Evolutionary conservation across 768 basidiomycete genomes (phyloP), one percentile per base, ranked within the genome.

Genomic region (Leccinum subtestaceum): DNA sequence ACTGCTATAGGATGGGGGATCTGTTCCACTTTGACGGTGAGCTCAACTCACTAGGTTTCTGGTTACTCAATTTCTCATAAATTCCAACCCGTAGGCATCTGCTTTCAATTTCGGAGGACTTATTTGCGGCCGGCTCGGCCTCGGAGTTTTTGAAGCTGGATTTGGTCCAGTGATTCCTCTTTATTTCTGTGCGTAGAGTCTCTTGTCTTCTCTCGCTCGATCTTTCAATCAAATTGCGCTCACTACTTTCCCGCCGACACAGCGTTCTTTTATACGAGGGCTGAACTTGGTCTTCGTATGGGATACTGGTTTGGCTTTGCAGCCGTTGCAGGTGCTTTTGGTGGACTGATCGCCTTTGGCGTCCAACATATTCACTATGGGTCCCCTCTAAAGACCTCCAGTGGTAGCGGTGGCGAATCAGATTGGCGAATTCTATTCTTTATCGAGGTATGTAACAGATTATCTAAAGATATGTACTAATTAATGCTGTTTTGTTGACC

Each of bases 241-340:
- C 31, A 80, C 12, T 1, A 36, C 23, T 38, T 40, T 0, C 15
- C 49, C 3, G 48, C 25, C 17, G 3, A 83, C 29, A 5, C 19
- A 91, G 89, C 89, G 0, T 80, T 89, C 58, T 92, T 88, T 67
- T 92, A 92, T 67, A 92, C 89, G 1, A 87, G 83, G 65, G 64
- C 77, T 5, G 90, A 92, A 67, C 79, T 92, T 64, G 90, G 90
- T 31, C 71, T 88, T 51, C 83, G 90, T 75, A 81, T 88, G 81
- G 89, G 88, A 1, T 84, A 89, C 65, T 91, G 89, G 87, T 93
- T 91, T 60, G 88, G 87, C 8, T 93, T 91, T 67, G 89, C 91
- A 5, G 89, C 91, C 3, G 83, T 90, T 5, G 88, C 91, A 4
- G 91, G 91, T 23, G 91, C 91, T 4, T 93, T 93, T 59, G 89